Base-by-base conservation (phyloP, 805 yeast genomes). In the Kluyveromyces aestuarii region DNA sequence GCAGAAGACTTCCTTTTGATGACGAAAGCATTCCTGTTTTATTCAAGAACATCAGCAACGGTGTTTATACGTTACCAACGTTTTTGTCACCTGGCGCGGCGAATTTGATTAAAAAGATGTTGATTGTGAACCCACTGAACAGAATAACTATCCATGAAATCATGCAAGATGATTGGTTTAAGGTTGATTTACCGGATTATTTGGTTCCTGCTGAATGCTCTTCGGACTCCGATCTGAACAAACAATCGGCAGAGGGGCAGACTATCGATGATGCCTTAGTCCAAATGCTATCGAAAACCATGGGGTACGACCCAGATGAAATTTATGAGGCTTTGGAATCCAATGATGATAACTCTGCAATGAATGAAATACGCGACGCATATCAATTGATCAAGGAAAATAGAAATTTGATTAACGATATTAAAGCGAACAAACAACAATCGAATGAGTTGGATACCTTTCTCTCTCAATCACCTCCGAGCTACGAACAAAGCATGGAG, bases 1-100 rank as follows among this genome's bases (percentile, higher is more conserved):
- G 96, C 68, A 96, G 98, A 38, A 75, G 97, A 58, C 75, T 90
- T 58, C 98, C 98, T 13, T 90, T 90, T 65, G 98, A 90, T 68
- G 98, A 90, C 67, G 98, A 90, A 62, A 84, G 88, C 63, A 91
- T 90, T 48, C 98, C 98, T 8, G 95, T 93, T 1, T 73, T 90
- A 53, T 90, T 91, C 73, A 89, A 89, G 66, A 88, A 89, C 61
- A 91, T 90, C 61, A 80, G 88, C 61, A 86, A 87, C 61, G 98
- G 98, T 67, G 91, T 88, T 46, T 91, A 89, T 68, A 81, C 95
- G 0, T 73, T 90, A 51, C 98, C 98, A 17, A 86, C 84, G 57
- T 89, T 84, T 62, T 71, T 90, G 52, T 84, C 95, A 18, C 73
- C 79, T 0, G 97, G 96, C 6, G 95, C 97, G 3, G 83, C 87